Evolutionary conservation across 345 rosid species (phyloP), one percentile per base, ranked within the genome.

Genomic region (Leavenworthia alabamica): DNA sequence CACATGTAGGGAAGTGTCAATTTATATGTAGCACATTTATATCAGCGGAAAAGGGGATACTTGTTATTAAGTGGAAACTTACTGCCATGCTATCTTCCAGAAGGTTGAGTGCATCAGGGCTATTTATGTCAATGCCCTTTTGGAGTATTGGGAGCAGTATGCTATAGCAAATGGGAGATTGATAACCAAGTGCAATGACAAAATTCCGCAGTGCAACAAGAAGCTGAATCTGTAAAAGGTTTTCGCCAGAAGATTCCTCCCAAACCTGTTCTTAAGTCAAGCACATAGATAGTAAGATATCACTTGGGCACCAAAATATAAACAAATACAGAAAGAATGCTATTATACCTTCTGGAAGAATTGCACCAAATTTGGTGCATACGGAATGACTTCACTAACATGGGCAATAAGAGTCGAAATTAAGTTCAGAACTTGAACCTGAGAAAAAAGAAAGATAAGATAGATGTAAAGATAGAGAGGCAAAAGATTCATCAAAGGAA

Each of bases 191-290:
- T 8, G 96, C 94, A 77, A 82, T 68, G 55, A 93, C 94, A 81
- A 89, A 89, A 77, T 82, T 82, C 59, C 86, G 83, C 68, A 93
- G 72, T 62, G 97, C 97, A 77, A 86, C 89, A 62, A 93, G 96
- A 78, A 93, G 89, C 76, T 93, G 99, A 75, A 93, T 93, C 78
- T 85, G 96, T 31, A 93, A 80, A 77, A 93, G 99, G 74, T 94
- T 89, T 81, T 93, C 97, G 47, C 96, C 88, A 56, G 92, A 79
- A 71, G 96, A 85, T 74, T 87, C 97, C 81, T 89, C 97, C 99
- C 99, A 93, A 28, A 85, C 81, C 99, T 89, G 75, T 51, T 62
- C 71, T 75, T 66, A 37, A 29, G 53, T 8, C 57, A 53, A 60
- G 9, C 56, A 43, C 35, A 48, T 17, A 32, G 13, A 64, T n/a